Evolutionary conservation across 2,329 filamentous ascomycete genomes (phyloP), one percentile per base, ranked within the genome.

Genomic region (Cladophialophora immunda): DNA sequence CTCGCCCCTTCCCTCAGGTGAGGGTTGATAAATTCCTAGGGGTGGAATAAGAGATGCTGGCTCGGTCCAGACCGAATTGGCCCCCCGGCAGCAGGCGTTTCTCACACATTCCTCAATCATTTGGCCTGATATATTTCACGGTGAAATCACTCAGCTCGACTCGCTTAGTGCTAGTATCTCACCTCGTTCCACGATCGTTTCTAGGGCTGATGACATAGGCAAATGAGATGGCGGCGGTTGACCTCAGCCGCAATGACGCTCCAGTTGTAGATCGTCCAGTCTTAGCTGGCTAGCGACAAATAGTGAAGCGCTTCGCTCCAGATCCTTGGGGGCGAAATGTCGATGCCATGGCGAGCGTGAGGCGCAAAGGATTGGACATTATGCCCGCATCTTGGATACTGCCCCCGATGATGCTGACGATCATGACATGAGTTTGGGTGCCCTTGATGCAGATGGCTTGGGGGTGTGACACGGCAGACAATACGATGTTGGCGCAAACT

Each of bases 171-270:
- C 45, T 50, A 50, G 19, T 25, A 50, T 41, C 41, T 47, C 38
- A 32, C 38, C 41, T 32, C 15, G 57, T 50, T 59, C 38, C 47
- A 54, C 47, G 22, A 32, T 61, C 58, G 2, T 53, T 29, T 32
- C 32, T 38, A 34, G 32, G 47, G 47, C 58, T 54, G 58, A 41
- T 34, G 53, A 53, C 29, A 32, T 29, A 41, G 27, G 38, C 55
- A 29, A 22, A 41, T 59, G n/a, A 52, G 36, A 22, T 50, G 32
- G 36, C 17, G 13, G 36, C 47, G 57, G n/a, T 15, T 8, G 45
- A 50, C 6, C 30, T 53, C 58, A 61, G 58, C 58, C 58, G 58
- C 58, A 54, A 41, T 54, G 58, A 30, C 58, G 25, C 29, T 38
- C 8, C 34, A 45, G 32, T 1, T 13, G 5, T 54, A 45, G 30